Evolutionary conservation across 257 asterid species (phyloP).

Genomic region (Capsicum rhomboideum): DNA sequence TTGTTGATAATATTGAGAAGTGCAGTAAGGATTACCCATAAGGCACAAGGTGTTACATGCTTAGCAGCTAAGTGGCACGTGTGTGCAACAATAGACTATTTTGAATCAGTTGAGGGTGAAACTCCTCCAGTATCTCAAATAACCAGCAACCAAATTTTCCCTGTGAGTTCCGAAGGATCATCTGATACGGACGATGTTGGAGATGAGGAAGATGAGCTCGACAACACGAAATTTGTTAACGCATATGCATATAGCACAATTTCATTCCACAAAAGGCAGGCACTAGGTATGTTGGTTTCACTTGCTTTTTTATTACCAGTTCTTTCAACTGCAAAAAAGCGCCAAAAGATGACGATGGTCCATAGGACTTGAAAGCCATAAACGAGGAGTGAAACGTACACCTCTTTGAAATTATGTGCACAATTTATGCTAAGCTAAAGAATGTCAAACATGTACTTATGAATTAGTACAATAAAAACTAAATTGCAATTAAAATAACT

Average conservation of each 20-base stretch:
- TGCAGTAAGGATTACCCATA: slow-evolving; percentile 89
- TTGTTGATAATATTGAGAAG: slow-evolving; percentile 62
- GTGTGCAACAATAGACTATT: slow-evolving; percentile 73
- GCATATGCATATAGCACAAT: slow-evolving; percentile 60
- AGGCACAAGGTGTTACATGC: slow-evolving; percentile 78
- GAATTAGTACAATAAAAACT: no score
- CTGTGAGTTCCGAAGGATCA: slow-evolving; percentile 19
- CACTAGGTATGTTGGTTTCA: slow-evolving; percentile 45
- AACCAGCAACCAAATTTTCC: slow-evolving; percentile 15
- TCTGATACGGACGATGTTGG: slow-evolving; percentile 74
- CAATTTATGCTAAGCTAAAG: no score
- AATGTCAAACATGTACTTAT: no score
- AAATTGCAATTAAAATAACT: no score
- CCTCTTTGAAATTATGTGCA: background rate
- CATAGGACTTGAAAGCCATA: background rate
- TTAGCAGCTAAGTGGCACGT: slow-evolving; percentile 99
- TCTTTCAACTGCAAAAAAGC: background rate
- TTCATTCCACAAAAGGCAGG: slow-evolving; percentile 92
- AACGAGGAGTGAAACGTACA: background rate
- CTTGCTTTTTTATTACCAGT: background rate
- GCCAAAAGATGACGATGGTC: background rate
- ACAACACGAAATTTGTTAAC: slow-evolving; percentile 52
- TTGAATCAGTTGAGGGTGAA: slow-evolving; percentile 44
- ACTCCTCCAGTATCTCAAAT: slow-evolving; percentile 36
- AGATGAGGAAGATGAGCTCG: slow-evolving; percentile 88